Evolutionary conservation across 1,284 basidiomycete species (phyloP).

Genomic region (Irpex sp.): DNA sequence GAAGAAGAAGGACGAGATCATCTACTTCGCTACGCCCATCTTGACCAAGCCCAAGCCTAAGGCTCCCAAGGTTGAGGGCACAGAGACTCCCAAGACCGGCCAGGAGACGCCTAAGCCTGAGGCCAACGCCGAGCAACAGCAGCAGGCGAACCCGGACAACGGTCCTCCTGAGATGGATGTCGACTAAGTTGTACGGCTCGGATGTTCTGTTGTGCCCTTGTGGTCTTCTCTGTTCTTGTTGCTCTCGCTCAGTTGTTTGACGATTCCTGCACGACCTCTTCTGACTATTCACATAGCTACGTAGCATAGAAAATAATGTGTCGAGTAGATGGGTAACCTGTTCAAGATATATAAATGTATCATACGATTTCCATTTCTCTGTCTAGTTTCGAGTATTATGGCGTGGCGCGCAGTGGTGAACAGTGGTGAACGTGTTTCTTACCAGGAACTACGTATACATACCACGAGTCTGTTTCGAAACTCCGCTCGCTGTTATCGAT

Average conservation of each 20-base stretch:
- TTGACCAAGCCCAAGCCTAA: conserved; percentile 88
- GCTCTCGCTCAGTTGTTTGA: conserved; percentile 1
- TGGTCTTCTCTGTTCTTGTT: neutral
- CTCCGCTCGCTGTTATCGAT: too few species aligned
- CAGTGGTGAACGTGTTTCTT: neutral
- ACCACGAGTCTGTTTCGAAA: too few species aligned
- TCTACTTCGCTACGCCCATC: conserved; percentile 82
- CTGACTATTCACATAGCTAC: conserved; percentile 9
- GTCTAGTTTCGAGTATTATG: neutral
- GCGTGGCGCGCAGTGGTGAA: neutral
- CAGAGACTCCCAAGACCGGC: conserved; percentile 63
- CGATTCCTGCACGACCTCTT: conserved; percentile 1
- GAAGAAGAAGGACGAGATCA: conserved; percentile 87
- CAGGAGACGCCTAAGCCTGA: conserved; percentile 55
- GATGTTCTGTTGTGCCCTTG: neutral
- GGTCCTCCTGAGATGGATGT: conserved; percentile 77
- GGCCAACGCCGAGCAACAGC: conserved; percentile 25
- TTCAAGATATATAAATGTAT: conserved; percentile 10
- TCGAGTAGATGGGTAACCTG: conserved; percentile 12
- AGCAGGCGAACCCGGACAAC: conserved; percentile 40
- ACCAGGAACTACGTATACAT: too few species aligned
- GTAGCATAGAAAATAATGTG: conserved; percentile 17
- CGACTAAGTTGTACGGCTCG: conserved; percentile 43
- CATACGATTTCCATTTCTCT: conserved; percentile 3
- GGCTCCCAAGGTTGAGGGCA: conserved; percentile 57